Percentiles rank a stretch among this genome's conserved stretches.
Conservation (phyloP, 805 yeast genomes). For the Limtongia smithiae region DNA sequence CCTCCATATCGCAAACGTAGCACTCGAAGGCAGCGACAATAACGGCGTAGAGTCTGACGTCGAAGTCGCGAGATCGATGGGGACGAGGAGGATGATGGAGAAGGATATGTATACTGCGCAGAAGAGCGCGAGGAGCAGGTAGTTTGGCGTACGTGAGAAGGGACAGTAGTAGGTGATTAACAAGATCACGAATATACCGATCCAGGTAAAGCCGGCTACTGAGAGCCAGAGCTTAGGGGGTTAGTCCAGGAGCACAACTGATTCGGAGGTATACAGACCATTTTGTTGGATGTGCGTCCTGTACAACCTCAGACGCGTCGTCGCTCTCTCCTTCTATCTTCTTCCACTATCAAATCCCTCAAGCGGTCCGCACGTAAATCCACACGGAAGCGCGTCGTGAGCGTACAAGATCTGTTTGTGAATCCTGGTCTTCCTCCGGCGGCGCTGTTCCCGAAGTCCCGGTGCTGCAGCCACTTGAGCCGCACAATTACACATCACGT, state of each 20-base stretch:
- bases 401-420: too few species aligned
- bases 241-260: too few species aligned
- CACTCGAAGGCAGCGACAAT: conserved; percentile 48
- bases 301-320: too few species aligned
- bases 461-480: too few species aligned
- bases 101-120: conserved; percentile 70
- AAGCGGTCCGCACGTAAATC: too few species aligned
- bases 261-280: neutral
- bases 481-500: too few species aligned
- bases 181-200: conserved; percentile 37
- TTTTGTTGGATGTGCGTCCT: too few species aligned
- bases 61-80: conserved; percentile 67
- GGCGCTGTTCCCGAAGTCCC: too few species aligned
- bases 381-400: too few species aligned
- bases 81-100: conserved; percentile 68
- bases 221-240: conserved; percentile 19
- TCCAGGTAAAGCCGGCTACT: conserved; percentile 32
- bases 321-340: too few species aligned
- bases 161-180: conserved; percentile 41
- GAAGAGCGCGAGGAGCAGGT: conserved; percentile 47
- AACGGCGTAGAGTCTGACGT: conserved; percentile 42
- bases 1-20: conserved; percentile 63
- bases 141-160: conserved; percentile 41
- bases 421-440: too few species aligned
- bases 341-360: too few species aligned